A percentile compares a stretch with the other conserved stretches of the same genome.
Conservation (phyloP, 176 grass and related monocot species). For the Chrysopogon serrulatus region DNA sequence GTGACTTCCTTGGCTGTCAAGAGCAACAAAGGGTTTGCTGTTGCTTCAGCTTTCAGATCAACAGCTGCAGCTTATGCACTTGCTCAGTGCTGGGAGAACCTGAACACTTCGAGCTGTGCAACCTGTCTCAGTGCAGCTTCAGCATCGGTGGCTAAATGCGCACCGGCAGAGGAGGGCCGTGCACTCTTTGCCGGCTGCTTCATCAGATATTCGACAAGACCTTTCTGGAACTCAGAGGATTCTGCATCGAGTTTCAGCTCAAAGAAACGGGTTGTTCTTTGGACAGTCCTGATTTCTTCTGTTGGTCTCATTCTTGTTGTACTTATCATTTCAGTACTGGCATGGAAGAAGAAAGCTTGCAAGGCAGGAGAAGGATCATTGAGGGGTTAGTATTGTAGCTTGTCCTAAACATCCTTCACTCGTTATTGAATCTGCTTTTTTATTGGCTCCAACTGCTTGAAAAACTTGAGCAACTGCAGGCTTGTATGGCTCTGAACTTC, state of each 20-base stretch:
- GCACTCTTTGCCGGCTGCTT: conserved; percentile 54
- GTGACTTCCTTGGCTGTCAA: conserved; percentile 29
- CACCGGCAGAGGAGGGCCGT: conserved; percentile 39
- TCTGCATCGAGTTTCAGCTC: not conserved
- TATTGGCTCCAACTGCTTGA: not conserved
- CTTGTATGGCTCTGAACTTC: conserved; percentile 37
- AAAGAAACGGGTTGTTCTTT: not conserved
- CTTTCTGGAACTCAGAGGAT: conserved; percentile 44
- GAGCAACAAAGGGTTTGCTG: conserved; percentile 19
- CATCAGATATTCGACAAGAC: conserved; percentile 43
- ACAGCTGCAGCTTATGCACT: conserved; percentile 35
- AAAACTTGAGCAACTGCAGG: conserved; percentile 12
- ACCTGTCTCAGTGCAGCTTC: conserved; percentile 39
- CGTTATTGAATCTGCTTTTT: not conserved
- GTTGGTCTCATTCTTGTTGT: not conserved
- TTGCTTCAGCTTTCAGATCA: not conserved
- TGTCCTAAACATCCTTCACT: not conserved
- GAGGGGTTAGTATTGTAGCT: conserved; percentile 6
- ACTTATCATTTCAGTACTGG: not conserved
- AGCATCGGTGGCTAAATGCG: conserved; percentile 29
- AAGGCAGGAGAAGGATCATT: not conserved
- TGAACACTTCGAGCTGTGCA: conserved; percentile 42
- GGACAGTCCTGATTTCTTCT: not conserved
- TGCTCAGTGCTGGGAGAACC: conserved; percentile 60
- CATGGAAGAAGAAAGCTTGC: no score